Conservation (phyloP, 2,329 filamentous ascomycete species). For the Dryadomyces quercus-mongolicae region DNA sequence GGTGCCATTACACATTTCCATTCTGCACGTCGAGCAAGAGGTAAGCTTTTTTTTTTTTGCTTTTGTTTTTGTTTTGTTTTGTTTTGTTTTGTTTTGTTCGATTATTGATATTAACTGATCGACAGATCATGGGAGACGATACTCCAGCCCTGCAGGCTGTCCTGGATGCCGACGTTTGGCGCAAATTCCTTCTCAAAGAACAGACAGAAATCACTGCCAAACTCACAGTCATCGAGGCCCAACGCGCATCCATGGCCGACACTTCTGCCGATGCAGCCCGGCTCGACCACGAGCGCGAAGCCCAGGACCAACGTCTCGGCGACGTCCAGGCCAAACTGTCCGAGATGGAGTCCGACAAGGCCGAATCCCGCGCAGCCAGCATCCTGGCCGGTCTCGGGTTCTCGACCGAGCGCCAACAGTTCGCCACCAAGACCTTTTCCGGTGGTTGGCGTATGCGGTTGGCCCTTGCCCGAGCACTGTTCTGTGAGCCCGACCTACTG, state of each 20-base stretch:
- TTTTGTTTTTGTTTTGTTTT: too few species aligned
- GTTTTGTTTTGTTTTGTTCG: too few species aligned
- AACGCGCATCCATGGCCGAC: conserved; percentile 72
- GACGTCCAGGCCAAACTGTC: conserved; percentile 86
- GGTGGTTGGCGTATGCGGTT: conserved; percentile 99
- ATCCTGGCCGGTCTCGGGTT: conserved; percentile 96
- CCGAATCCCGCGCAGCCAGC: conserved; percentile 86
- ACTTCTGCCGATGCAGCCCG: conserved; percentile 80
- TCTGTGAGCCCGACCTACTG: conserved; percentile 92
- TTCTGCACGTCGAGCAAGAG: conserved; percentile 98
- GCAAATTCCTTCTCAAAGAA: conserved; percentile 84
- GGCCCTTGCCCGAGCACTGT: conserved; percentile 84
- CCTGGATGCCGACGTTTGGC: conserved; percentile 94
- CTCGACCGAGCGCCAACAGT: conserved; percentile 83
- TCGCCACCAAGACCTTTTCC: conserved; percentile 92
- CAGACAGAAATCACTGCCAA: conserved; percentile 76
- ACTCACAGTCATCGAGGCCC: conserved; percentile 63
- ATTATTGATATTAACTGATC: not conserved
- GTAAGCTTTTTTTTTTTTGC: conserved; percentile 26
- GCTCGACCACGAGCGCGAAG: conserved; percentile 79
- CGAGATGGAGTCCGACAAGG: conserved; percentile 99
- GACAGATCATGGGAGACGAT: conserved; percentile 81
- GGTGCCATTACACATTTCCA: conserved; percentile 94
- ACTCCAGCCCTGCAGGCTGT: conserved; percentile 91
- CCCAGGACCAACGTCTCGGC: conserved; percentile 77